These are phyloP conservation scores for Penicillium egyptiacum DNA, from an alignment of 495 filamentous ascomycete species.

Conservation along the genomic window DNA sequence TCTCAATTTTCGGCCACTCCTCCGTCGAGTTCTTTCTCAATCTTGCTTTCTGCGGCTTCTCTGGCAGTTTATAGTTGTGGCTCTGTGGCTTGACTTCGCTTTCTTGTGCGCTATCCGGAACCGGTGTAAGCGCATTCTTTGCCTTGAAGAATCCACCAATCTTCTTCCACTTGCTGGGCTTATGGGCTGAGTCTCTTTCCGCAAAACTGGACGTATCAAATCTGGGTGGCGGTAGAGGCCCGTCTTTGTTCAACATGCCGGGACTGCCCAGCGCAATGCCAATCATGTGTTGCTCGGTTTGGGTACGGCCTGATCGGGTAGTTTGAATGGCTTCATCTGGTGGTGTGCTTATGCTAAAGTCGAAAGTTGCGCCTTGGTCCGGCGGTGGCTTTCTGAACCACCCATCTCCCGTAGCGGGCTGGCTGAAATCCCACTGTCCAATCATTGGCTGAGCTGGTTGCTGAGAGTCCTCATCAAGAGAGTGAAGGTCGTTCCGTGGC, in stretches of 20 bases:
- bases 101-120: conserved; percentile 19
- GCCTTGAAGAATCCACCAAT: conserved; percentile 53
- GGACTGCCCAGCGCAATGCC: conserved; percentile 58
- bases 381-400: conserved; percentile 22
- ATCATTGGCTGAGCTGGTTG: conserved; percentile 12
- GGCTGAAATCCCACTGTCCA: conserved; percentile 26
- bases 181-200: conserved; percentile 32
- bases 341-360: conserved; percentile 39
- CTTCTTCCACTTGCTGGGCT: conserved; percentile 58
- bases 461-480: conserved; percentile 12
- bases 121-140: conserved; percentile 38
- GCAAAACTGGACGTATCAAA: conserved; percentile 21
- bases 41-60: conserved; percentile 2
- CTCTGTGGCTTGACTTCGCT: neutral
- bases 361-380: conserved; percentile 29
- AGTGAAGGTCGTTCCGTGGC: conserved; percentile 35
- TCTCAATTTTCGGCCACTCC: conserved; percentile 34
- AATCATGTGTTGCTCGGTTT: conserved; percentile 40
- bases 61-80: neutral
- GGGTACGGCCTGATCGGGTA: conserved; percentile 13
- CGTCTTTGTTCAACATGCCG: conserved; percentile 32
- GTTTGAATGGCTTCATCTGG: conserved; percentile 29
- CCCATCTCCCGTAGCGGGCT: conserved; percentile 24
- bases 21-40: conserved; percentile 23
- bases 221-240: conserved; percentile 22